phyloP scores from a whole-genome alignment of 805 yeast species.

The Candida ascalaphidarum region DNA sequence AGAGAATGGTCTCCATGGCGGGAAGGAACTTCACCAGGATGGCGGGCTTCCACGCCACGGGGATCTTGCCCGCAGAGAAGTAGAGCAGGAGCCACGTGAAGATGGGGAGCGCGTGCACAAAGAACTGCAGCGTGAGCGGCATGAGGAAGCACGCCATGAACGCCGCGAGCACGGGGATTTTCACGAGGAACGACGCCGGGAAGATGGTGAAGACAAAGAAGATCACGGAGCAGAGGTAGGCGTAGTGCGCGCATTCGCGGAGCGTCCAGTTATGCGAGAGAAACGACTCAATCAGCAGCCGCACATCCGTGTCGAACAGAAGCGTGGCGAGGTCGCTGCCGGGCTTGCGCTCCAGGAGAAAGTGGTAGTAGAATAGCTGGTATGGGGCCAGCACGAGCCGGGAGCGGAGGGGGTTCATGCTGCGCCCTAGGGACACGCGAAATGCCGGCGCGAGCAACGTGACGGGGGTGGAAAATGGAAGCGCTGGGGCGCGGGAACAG shows the following conservation, averaged over 20 bases:
- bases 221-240: constrained; percentile 43
- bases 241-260: constrained; percentile 46
- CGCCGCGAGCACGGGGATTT: constrained; percentile 32
- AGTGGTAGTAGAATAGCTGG: constrained; percentile 39
- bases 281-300: constrained; percentile 30
- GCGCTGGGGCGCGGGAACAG: too few relatives aligned
- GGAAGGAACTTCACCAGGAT: constrained; percentile 84
- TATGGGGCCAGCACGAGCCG: constrained; percentile 26
- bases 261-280: constrained; percentile 32
- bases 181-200: constrained; percentile 43
- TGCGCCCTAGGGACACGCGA: too few relatives aligned
- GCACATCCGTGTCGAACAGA: constrained; percentile 40
- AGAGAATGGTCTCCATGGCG: constrained; percentile 82
- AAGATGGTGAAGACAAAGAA: constrained; percentile 49
- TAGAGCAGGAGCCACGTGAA: constrained; percentile 80
- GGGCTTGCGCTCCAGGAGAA: constrained; percentile 45
- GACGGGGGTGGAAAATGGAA: too few relatives aligned
- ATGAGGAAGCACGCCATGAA: constrained; percentile 41
- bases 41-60: constrained; percentile 72
- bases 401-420: too few relatives aligned
- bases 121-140: constrained; percentile 80
- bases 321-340: constrained; percentile 43
- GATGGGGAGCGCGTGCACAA: constrained; percentile 74
- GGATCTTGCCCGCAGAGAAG: constrained; percentile 69
- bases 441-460: too few relatives aligned